Percentiles rank a stretch among this genome's conserved stretches.
Evolutionary conservation across 306 rosid genomes (phyloP).

Genomic region (Coriaria nepalensis): DNA sequence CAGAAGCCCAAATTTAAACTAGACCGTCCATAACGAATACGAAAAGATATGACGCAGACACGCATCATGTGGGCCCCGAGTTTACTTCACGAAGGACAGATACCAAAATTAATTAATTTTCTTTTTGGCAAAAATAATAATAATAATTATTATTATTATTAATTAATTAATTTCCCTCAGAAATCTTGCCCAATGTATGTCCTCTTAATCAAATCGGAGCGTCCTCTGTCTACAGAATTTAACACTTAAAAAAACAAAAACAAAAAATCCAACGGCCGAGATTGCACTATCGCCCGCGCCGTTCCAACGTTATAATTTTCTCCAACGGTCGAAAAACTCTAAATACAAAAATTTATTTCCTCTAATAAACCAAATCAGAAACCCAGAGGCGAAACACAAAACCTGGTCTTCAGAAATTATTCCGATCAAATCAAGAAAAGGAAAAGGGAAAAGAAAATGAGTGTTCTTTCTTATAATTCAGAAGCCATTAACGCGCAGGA

Average conservation of each 20-base stretch:
- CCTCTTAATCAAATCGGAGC: no score
- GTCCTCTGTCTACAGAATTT: no score
- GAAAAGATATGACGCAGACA: no score
- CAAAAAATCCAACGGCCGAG: constrained; percentile 30
- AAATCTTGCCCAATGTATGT: no score
- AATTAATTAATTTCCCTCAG: no score
- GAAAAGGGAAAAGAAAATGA: constrained; percentile 14
- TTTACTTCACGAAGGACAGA: no score
- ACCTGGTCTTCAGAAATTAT: neutral
- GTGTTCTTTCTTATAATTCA: constrained; percentile 23
- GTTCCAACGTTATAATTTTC: constrained; percentile 22
- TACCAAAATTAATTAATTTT: no score
- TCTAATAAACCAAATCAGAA: neutral
- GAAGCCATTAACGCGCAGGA: constrained; percentile 35
- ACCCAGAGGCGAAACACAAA: neutral
- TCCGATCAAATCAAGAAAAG: neutral
- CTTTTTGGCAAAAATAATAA: no score
- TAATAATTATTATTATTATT: no score
- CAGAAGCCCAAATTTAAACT: no score
- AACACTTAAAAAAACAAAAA: neutral
- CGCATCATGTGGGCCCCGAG: no score
- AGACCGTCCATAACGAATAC: no score
- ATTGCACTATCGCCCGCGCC: constrained; percentile 8
- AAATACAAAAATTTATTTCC: constrained; percentile 15
- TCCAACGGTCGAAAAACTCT: constrained; percentile 51